Evolutionary conservation across 2,329 filamentous ascomycete genomes (phyloP).

Genomic region (Amauroascus niger): DNA sequence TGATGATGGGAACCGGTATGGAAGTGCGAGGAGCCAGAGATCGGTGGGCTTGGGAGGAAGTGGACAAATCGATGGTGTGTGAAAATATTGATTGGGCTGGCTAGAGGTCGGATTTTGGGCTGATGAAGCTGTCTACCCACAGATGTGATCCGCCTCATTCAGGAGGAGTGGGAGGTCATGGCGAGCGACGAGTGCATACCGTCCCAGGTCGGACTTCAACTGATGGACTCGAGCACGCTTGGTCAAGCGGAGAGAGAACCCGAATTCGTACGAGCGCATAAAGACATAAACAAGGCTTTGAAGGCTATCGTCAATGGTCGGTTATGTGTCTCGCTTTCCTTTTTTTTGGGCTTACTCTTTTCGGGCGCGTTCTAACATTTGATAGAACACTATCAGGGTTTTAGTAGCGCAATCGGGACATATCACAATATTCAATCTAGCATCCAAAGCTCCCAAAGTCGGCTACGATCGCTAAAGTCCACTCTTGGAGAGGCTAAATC

Average conservation of each 20-base stretch:
- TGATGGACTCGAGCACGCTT: constrained; percentile 88
- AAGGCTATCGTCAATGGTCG: constrained; percentile 80
- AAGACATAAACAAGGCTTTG: constrained; percentile 81
- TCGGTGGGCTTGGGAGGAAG: not conserved
- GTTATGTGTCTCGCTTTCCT: constrained; percentile 15
- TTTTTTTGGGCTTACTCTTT: not conserved
- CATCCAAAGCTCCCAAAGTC: constrained; percentile 77
- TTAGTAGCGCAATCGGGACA: constrained; percentile 97
- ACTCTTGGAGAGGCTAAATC: constrained; percentile 72
- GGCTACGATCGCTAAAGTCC: constrained; percentile 71
- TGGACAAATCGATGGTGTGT: constrained; percentile 13
- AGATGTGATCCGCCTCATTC: constrained; percentile 70
- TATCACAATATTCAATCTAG: constrained; percentile 97
- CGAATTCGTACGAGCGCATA: constrained; percentile 73
- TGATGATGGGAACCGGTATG: constrained; percentile 1
- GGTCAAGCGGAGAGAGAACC: constrained; percentile 81
- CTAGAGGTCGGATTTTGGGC: too few relatives aligned
- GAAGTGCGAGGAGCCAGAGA: not conserved
- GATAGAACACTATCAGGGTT: constrained; percentile 88
- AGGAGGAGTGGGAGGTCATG: constrained; percentile 86
- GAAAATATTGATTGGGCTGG: too few relatives aligned
- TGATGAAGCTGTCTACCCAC: constrained; percentile 8
- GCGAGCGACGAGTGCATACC: constrained; percentile 79
- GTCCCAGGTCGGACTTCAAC: constrained; percentile 85
- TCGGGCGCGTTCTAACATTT: constrained; percentile 14